Conservation (phyloP, 495 filamentous ascomycete species). For the Barbatosphaeria neglecta region DNA sequence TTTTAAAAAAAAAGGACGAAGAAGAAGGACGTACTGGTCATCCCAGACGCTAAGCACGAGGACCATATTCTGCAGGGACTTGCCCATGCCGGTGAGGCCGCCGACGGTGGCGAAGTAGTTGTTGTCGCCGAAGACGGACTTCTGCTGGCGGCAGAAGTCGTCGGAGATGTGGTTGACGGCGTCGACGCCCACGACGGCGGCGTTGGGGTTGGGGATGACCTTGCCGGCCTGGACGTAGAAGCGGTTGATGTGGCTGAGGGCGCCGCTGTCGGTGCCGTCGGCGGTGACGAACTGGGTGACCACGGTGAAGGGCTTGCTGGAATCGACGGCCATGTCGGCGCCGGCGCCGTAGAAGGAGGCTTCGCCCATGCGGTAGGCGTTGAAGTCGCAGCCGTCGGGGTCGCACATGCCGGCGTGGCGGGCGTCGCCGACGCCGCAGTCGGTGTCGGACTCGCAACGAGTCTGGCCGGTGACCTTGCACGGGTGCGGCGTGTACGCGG, state of each 20-base stretch:
- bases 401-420: conserved; percentile 27
- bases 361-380: conserved; percentile 52
- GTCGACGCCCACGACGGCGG: conserved; percentile 35
- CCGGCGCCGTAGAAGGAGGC: conserved; percentile 49
- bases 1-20: not conserved
- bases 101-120: conserved; percentile 42
- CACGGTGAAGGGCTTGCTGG: conserved; percentile 49
- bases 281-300: conserved; percentile 59
- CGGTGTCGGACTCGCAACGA: conserved; percentile 28
- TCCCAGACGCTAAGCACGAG: conserved; percentile 62
- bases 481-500: conserved; percentile 49
- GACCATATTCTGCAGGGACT: conserved; percentile 50
- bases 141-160: conserved; percentile 47
- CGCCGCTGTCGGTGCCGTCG: conserved; percentile 42
- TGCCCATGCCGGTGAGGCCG: conserved; percentile 45
- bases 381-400: conserved; percentile 60
- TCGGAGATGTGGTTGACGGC: conserved; percentile 45
- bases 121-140: conserved; percentile 47
- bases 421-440: conserved; percentile 21
- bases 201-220: conserved; percentile 36
- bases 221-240: conserved; percentile 54
- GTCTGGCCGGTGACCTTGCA: conserved; percentile 41
- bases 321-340: conserved; percentile 44
- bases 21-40: conserved; percentile 36
- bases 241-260: conserved; percentile 47